A percentile compares a stretch with the other conserved stretches of the same genome.
These are phyloP conservation scores for Articulospora tetracladia DNA, from an alignment of 495 filamentous ascomycete genomes.

Conservation along the genomic window DNA sequence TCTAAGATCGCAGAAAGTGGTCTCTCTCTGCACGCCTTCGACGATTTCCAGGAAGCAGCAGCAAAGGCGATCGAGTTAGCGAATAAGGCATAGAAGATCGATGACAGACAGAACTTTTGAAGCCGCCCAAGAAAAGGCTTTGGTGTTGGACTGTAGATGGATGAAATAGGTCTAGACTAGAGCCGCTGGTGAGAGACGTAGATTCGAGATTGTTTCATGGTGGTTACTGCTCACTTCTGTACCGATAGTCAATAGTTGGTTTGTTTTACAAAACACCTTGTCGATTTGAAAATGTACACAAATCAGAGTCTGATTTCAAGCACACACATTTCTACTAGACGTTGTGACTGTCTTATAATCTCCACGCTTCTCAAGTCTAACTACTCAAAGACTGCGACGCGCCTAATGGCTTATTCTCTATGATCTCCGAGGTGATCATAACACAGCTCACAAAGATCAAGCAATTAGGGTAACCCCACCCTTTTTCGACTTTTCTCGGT, in stretches of 20 bases:
- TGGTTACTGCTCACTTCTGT: not conserved
- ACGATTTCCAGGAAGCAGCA: slow-evolving; percentile 78
- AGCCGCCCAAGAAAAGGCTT: not conserved
- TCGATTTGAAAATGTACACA: not conserved
- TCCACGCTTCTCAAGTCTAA: too few species aligned
- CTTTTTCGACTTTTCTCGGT: too few species aligned
- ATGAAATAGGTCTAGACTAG: not conserved
- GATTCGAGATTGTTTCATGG: not conserved
- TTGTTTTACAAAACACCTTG: not conserved
- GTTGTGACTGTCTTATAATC: too few species aligned
- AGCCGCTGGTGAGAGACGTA: not conserved
- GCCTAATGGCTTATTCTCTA: too few species aligned
- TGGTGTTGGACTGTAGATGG: not conserved
- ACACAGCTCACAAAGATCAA: too few species aligned
- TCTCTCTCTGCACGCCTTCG: slow-evolving; percentile 69
- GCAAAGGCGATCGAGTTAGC: slow-evolving; percentile 70
- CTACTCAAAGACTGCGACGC: too few species aligned
- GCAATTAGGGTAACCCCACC: too few species aligned
- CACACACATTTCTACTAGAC: too few species aligned
- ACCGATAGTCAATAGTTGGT: not conserved
- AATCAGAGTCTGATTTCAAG: too few species aligned
- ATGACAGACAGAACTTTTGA: not conserved
- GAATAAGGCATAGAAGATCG: slow-evolving; percentile 18
- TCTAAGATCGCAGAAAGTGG: slow-evolving; percentile 68
- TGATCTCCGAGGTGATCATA: too few species aligned